Base-by-base conservation (phyloP, 805 yeast species). In the Candida coquimbonensis region DNA sequence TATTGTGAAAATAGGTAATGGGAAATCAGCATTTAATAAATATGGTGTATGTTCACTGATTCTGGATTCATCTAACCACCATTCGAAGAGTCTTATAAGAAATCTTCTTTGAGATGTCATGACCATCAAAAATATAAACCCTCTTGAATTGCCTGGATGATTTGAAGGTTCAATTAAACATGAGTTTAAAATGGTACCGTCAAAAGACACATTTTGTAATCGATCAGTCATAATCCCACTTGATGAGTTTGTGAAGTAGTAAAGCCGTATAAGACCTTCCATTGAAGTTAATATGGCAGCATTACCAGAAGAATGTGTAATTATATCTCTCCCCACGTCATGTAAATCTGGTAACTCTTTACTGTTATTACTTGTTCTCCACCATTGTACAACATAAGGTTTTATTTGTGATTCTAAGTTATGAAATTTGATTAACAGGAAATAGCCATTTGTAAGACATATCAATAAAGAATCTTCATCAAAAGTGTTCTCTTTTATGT, bases 381-480 rank as follows among this genome's bases (percentile, higher is more conserved):
- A 74, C 78, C 77, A 73, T 50, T 74, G 78, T 0, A 74, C 75
- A 9, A 70, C 69, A 49, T 67, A 70, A 1, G 78, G 78, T 31
- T 40, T 52, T 0, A 54, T 31, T 6, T n/a, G 33, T 26, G 38
- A 45, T 5, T 50, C 51, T 1, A 36, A 36, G 8, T 24, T 52
- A 55, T 63, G 72, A 26, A 74, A 51, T 21, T 74, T 56, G 4
- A 74, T 56, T 3, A 73, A 55, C 6, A 74, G 52, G 5, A 72
- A 41, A 43, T 61, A 68, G 1, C 77, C 55, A 1, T 76, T 68
- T 16, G 61, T 54, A 5, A 73, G 53, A 0, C 74, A 60, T 1
- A 74, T 36, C 8, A 73, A 42, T 12, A 74, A 53, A 2, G 69
- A 62, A 49, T 74, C 78, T 27, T 59, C 63, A 36, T 54, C 60